A percentile compares a stretch with the other conserved stretches of the same genome.
These are phyloP conservation scores for Penicillium sp. DNA, from an alignment of 2,329 filamentous ascomycete species.

Conservation along the genomic window DNA sequence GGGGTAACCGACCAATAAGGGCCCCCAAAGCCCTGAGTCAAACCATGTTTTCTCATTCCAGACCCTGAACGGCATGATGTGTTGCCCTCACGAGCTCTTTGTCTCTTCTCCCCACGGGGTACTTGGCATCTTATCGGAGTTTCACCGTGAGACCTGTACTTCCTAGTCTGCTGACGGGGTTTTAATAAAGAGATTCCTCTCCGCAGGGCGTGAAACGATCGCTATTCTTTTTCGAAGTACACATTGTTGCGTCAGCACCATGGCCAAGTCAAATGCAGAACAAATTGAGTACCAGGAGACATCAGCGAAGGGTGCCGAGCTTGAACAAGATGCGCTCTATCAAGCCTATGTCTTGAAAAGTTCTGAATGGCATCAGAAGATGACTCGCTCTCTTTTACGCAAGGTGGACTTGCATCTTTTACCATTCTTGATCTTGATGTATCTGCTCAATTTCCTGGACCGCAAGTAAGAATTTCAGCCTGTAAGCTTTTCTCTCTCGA, in stretches of 20 bases:
- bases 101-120: background rate
- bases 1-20: background rate
- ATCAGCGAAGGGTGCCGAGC: background rate
- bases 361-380: constrained; percentile 27
- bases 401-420: constrained; percentile 32
- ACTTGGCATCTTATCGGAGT: constrained; percentile 7
- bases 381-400: constrained; percentile 25
- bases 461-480: constrained; percentile 23
- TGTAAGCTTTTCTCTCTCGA: background rate
- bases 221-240: background rate
- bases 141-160: constrained; percentile 3
- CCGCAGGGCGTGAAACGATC: background rate
- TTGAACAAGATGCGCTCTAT: constrained; percentile 28
- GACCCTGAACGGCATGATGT: background rate
- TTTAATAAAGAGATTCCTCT: background rate
- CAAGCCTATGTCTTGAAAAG: constrained; percentile 27
- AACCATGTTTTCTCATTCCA: background rate
- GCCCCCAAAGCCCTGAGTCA: background rate
- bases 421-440: constrained; percentile 33
- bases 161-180: background rate
- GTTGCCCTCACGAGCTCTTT: background rate
- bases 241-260: background rate
- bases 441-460: constrained; percentile 34
- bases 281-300: constrained; percentile 11
- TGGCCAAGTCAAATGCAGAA: constrained; percentile 10